A percentile compares a stretch with the other conserved stretches of the same genome.
Conservation (phyloP, 2,329 filamentous ascomycete species). For the Phialocephala sp. region DNA sequence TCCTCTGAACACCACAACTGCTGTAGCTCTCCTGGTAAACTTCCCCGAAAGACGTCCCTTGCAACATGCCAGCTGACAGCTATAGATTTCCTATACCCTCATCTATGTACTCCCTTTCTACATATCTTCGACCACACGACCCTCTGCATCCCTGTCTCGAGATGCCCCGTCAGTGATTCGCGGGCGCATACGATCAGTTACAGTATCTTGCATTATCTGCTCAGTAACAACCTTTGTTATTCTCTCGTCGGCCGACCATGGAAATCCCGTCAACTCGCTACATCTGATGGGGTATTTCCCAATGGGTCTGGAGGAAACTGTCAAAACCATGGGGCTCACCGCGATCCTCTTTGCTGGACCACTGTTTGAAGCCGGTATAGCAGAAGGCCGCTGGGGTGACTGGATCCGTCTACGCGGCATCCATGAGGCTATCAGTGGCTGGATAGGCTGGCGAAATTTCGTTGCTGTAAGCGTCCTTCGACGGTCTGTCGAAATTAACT, state of each 20-base stretch:
- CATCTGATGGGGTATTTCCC: slow-evolving; percentile 85
- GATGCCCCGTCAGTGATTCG: slow-evolving; percentile 91
- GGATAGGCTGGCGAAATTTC: slow-evolving; percentile 85
- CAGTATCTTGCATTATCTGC: slow-evolving; percentile 73
- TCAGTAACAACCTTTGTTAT: slow-evolving; percentile 70
- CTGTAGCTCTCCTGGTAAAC: slow-evolving; percentile 37
- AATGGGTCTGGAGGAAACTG: slow-evolving; percentile 66
- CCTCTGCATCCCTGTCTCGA: slow-evolving; percentile 77
- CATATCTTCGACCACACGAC: slow-evolving; percentile 77
- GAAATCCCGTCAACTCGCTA: slow-evolving; percentile 59
- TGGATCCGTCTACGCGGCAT: slow-evolving; percentile 65
- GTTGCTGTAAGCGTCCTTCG: slow-evolving; percentile 68
- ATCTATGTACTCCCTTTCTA: slow-evolving; percentile 94
- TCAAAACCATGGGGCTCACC: slow-evolving; percentile 71
- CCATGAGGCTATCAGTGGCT: slow-evolving; percentile 68
- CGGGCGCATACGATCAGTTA: slow-evolving; percentile 81
- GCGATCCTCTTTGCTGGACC: slow-evolving; percentile 82
- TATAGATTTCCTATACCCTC: slow-evolving; percentile 78
- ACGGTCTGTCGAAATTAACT: slow-evolving; percentile 9
- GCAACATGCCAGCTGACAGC: slow-evolving; percentile 11
- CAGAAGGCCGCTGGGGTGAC: slow-evolving; percentile 71
- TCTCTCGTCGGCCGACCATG: slow-evolving; percentile 59
- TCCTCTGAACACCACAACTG: slow-evolving; percentile 34
- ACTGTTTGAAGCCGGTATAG: slow-evolving; percentile 77
- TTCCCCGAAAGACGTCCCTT: background rate